Evolutionary conservation across 2,329 filamentous ascomycete genomes (phyloP).

Genomic region (Aureobasidium sp.): DNA sequence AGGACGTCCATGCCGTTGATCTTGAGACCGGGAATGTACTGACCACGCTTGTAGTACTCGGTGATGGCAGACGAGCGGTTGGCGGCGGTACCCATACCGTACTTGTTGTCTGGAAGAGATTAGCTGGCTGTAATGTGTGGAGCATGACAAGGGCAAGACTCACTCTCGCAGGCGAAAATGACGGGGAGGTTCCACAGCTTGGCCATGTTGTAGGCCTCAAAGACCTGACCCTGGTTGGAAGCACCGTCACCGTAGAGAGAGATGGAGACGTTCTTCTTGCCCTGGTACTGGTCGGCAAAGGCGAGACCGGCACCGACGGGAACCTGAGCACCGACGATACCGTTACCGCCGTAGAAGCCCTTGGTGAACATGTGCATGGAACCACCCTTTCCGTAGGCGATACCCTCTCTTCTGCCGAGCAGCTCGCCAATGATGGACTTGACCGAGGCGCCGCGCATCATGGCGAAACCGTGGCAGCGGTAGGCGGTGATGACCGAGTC

Average conservation of each 20-base stretch:
- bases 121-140: slow-evolving; percentile 15
- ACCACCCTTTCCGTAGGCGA: slow-evolving; percentile 97
- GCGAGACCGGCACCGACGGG: slow-evolving; percentile 93
- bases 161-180: slow-evolving; percentile 97
- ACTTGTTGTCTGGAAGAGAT: slow-evolving; percentile 84
- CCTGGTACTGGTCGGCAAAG: slow-evolving; percentile 93
- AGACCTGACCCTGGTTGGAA: slow-evolving; percentile 98
- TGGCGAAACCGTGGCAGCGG: slow-evolving; percentile 95
- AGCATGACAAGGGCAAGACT: slow-evolving; percentile 30
- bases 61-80: slow-evolving; percentile 90
- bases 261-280: slow-evolving; percentile 76
- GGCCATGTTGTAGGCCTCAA: slow-evolving; percentile 99
- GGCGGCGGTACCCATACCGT: slow-evolving; percentile 97
- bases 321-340: slow-evolving; percentile 97
- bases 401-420: slow-evolving; percentile 89
- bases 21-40: slow-evolving; percentile 99
- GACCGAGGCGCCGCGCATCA: slow-evolving; percentile 89
- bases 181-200: slow-evolving; percentile 97
- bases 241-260: slow-evolving; percentile 97
- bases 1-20: slow-evolving; percentile 99
- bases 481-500: slow-evolving; percentile 98
- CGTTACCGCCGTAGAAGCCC: slow-evolving; percentile 97
- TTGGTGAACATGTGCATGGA: slow-evolving; percentile 99
- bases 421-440: slow-evolving; percentile 94
- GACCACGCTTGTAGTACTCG: slow-evolving; percentile 99